These are phyloP conservation scores for Euphrasia arctica DNA, from an alignment of 305 asterid genomes.

Conservation along the genomic window DNA sequence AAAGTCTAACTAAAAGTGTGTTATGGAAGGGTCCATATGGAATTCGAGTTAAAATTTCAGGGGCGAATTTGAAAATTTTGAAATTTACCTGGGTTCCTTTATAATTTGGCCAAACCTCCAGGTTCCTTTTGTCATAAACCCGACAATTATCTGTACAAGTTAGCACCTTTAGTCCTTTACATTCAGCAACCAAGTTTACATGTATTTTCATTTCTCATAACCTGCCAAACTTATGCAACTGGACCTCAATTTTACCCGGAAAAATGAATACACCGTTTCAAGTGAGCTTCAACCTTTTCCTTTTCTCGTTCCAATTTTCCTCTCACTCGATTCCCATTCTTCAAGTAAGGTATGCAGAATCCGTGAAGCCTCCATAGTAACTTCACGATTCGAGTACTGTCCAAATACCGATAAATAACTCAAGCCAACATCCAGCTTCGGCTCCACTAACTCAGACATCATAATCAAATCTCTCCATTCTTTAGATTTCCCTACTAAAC, in stretches of 20 bases:
- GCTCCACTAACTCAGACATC: slow-evolving; percentile 37
- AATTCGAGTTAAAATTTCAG: no score
- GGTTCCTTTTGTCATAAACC: neutral
- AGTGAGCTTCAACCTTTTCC: neutral
- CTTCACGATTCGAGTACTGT: slow-evolving; percentile 42
- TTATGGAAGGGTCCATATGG: no score
- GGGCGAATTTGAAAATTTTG: no score
- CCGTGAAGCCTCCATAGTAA: slow-evolving; percentile 45
- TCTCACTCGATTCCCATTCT: slow-evolving; percentile 31
- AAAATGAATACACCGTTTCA: neutral
- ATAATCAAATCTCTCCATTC: slow-evolving; percentile 67
- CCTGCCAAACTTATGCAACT: neutral
- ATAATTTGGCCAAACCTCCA: neutral
- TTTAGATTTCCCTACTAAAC: slow-evolving; percentile 54
- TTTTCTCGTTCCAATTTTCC: slow-evolving; percentile 5
- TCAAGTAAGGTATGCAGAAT: slow-evolving; percentile 55
- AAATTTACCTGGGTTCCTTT: no score
- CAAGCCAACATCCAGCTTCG: slow-evolving; percentile 44
- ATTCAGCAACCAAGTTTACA: neutral
- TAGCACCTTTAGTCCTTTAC: neutral
- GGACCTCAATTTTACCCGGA: neutral
- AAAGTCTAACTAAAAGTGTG: no score
- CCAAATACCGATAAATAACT: slow-evolving; percentile 55
- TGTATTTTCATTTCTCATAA: neutral
- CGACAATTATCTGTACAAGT: no score